Percentiles rank a stretch among this genome's conserved stretches.
These are phyloP conservation scores for Kwoniella dendrophila DNA, from an alignment of 768 basidiomycete species.

Conservation along the genomic window DNA sequence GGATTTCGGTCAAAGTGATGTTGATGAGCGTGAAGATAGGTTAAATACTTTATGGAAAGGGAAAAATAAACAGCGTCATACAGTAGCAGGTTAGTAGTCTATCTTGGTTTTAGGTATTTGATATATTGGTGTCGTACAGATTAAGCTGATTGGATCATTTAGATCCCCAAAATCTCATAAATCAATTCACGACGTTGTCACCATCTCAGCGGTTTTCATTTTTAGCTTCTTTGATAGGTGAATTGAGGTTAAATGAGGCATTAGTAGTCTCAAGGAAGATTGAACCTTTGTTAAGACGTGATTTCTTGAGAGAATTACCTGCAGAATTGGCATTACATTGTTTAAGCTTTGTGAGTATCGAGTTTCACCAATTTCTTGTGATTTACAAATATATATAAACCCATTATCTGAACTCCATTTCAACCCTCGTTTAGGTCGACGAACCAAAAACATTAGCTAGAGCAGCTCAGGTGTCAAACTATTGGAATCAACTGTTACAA, in stretches of 20 bases:
- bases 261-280: slow-evolving; percentile 49
- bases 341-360: slow-evolving; percentile 62
- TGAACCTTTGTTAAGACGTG: slow-evolving; percentile 49
- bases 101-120: not conserved
- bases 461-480: slow-evolving; percentile 68
- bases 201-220: slow-evolving; percentile 37
- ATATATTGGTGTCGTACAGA: not conserved
- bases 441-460: slow-evolving; percentile 72
- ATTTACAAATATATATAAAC: not conserved
- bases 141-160: not conserved
- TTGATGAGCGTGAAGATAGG: too few species aligned
- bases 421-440: slow-evolving; percentile 62
- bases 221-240: slow-evolving; percentile 40
- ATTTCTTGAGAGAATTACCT: slow-evolving; percentile 63
- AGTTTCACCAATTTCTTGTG: not conserved
- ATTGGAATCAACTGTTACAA: slow-evolving; percentile 69
- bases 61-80: slow-evolving; percentile 3
- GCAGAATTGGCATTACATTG: slow-evolving; percentile 75
- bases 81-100: not conserved
- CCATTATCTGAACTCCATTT: not conserved
- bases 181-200: slow-evolving; percentile 15
- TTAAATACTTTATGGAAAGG: not conserved
- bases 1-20: slow-evolving; percentile 3
- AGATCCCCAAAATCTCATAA: slow-evolving; percentile 21
- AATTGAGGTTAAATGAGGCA: slow-evolving; percentile 48